Evolutionary conservation across 495 filamentous ascomycete genomes (phyloP).

Genomic region (Haplographium delicatum): DNA sequence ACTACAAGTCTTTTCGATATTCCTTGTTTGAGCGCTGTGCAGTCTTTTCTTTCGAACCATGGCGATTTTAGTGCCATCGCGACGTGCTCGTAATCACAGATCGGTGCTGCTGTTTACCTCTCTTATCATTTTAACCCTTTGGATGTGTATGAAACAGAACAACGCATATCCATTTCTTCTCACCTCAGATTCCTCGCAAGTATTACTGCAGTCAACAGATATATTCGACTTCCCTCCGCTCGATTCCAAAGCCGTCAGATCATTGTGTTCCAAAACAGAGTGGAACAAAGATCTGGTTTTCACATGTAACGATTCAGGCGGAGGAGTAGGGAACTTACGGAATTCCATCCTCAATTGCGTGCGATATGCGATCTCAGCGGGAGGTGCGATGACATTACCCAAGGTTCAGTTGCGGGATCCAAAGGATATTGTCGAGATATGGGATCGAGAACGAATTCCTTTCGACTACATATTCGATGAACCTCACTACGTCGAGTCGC

Average conservation of each 20-base stretch:
- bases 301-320: conserved; percentile 6
- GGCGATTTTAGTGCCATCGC: too few relatives aligned
- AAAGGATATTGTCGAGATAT: not conserved
- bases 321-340: conserved; percentile 10
- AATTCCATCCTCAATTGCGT: conserved; percentile 17
- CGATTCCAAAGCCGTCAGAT: conserved; percentile 10
- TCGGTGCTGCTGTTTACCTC: too few relatives aligned
- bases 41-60: too few relatives aligned
- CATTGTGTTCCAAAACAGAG: conserved; percentile 13
- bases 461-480: conserved; percentile 10
- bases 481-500: conserved; percentile 5
- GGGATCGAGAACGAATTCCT: not conserved
- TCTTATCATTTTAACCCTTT: too few relatives aligned
- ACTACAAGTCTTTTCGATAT: too few relatives aligned
- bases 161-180: too few relatives aligned
- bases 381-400: conserved; percentile 12
- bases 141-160: too few relatives aligned
- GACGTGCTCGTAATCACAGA: too few relatives aligned
- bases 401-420: conserved; percentile 1
- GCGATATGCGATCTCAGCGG: conserved; percentile 18
- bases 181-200: too few relatives aligned
- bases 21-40: too few relatives aligned
- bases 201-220: conserved; percentile 1
- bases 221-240: conserved; percentile 11
- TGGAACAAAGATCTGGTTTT: conserved; percentile 18